Percentiles rank a stretch among this genome's conserved stretches.
phyloP scores from a whole-genome alignment of 1,284 basidiomycete genomes.

The Ustilago cynodontis region DNA sequence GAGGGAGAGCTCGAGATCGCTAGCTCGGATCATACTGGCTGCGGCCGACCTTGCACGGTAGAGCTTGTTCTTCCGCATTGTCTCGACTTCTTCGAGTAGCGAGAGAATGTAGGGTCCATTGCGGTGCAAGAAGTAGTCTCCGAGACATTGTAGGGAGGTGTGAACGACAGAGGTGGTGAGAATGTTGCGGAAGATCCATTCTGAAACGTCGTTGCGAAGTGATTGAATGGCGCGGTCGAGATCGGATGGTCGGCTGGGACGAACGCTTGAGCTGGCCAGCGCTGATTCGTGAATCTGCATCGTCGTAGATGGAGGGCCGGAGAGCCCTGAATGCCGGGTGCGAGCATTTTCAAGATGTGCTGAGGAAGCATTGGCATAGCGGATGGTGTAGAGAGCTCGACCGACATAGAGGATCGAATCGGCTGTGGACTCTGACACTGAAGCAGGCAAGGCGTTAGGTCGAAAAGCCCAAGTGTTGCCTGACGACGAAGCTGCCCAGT shows the following conservation, averaged over 20 bases:
- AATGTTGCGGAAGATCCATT: conserved; percentile 92
- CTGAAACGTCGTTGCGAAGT: conserved; percentile 80
- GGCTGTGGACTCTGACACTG: conserved; percentile 78
- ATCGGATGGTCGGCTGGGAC: conserved; percentile 38
- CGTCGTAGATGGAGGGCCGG: conserved; percentile 41
- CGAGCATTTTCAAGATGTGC: conserved; percentile 9
- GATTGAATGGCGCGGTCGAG: conserved; percentile 70
- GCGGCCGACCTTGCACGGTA: conserved; percentile 76
- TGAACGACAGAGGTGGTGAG: conserved; percentile 84
- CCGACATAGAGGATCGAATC: conserved; percentile 89
- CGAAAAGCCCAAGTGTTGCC: conserved; percentile 71
- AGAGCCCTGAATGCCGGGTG: conserved; percentile 11
- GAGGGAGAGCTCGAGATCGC: conserved; percentile 56
- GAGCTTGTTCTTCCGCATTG: conserved; percentile 74
- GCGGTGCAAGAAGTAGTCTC: conserved; percentile 78
- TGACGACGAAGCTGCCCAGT: conserved; percentile 40
- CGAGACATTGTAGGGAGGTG: conserved; percentile 79
- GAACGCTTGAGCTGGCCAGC: conserved; percentile 17
- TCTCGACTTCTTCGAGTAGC: conserved; percentile 77
- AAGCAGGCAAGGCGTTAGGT: conserved; percentile 79
- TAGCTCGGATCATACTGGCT: conserved; percentile 66
- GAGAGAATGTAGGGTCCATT: conserved; percentile 87
- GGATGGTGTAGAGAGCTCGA: conserved; percentile 86
- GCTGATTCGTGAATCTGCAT: conserved; percentile 38
- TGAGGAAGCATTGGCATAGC: conserved; percentile 23